phyloP scores from a whole-genome alignment of 108 stramenopile genomes.

The Cafeteria roenbergensis region DNA sequence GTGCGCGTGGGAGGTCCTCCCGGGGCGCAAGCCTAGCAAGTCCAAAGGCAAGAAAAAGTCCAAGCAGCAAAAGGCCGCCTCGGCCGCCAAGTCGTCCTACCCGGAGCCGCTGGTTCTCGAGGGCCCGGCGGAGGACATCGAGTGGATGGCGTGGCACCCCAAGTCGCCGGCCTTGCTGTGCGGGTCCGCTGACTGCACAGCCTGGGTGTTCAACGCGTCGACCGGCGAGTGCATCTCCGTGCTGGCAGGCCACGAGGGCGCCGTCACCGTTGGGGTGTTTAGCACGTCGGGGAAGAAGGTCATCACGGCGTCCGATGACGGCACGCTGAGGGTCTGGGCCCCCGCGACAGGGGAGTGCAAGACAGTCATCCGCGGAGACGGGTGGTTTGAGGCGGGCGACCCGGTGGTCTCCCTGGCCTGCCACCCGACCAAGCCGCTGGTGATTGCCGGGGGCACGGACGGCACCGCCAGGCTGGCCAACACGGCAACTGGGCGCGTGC shows the following conservation, averaged over 20 bases:
- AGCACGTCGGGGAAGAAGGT: slow-evolving; percentile 71
- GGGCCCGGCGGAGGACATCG: slow-evolving; percentile 76
- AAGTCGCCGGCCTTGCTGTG: slow-evolving; percentile 70
- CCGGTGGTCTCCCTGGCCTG: slow-evolving; percentile 22
- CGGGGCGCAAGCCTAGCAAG: no score
- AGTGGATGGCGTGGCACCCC: slow-evolving; percentile 82
- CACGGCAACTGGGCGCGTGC: slow-evolving; percentile 59
- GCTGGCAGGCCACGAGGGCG: slow-evolving; percentile 80
- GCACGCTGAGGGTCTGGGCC: slow-evolving; percentile 75
- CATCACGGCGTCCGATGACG: slow-evolving; percentile 64
- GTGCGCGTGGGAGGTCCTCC: background rate
- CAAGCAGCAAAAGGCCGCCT: no score
- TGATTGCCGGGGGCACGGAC: slow-evolving; percentile 58
- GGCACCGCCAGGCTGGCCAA: slow-evolving; percentile 72
- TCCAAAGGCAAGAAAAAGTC: no score
- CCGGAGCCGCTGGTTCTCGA: slow-evolving; percentile 39
- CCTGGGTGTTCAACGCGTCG: slow-evolving; percentile 90
- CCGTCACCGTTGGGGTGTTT: slow-evolving; percentile 65
- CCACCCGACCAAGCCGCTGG: slow-evolving; percentile 28
- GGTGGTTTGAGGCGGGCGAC: slow-evolving; percentile 3
- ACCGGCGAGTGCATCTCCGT: slow-evolving; percentile 75
- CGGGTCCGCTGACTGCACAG: slow-evolving; percentile 76
- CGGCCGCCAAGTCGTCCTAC: no score
- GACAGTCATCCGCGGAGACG: slow-evolving; percentile 55
- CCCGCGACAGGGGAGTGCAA: slow-evolving; percentile 67